Evolutionary conservation across 805 yeast species (phyloP), one percentile per base, ranked within the genome.

Genomic region (Zygotorulaspora danielsina): DNA sequence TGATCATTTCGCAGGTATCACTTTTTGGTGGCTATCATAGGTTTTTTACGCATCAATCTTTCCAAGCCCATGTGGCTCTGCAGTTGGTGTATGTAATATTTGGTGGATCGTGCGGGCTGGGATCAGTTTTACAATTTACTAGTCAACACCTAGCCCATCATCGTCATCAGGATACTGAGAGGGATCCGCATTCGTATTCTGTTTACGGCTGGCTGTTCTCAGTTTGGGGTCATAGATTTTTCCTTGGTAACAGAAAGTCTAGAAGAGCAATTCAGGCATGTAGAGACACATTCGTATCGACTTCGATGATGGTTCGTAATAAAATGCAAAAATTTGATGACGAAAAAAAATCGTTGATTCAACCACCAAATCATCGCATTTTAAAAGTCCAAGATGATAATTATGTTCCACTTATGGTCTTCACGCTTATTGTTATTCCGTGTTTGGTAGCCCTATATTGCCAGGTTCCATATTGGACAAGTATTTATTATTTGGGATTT

Each of bases 161-260:
- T 63, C 76, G 90, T 42, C 84, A 75, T 61, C 81, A 93, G 30
- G 96, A 89, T 57, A 82, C 94, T 0, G 95, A 85, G 44, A 73
- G 75, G 53, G 97, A 89, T 61, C 97, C 97, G 1, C 87, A 85
- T 63, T 79, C 79, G 54, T 48, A 36, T 22, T 81, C 84, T 26
- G 76, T 89, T 55, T 73, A 84, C 43, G 96, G 97, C 0, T 72
- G 87, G 51, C 64, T 75, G 53, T 88, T 78, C 75, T 78, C 90
- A 22, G 96, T 88, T 64, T 69, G 87, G 65, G 97, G 96, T 3
- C 89, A 96, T 95, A 73, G 84, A 66, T 57, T 87, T 22, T 68
- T 81, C 43, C 73, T 72, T 49, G 88, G 85, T 48, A 78, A 77
- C 61, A 73, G 79, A 13, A 75, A 75, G 36, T 72, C 70, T 6